Percentiles rank a stretch among this genome's conserved stretches.
These are phyloP conservation scores for Elongisporangium anandrum DNA, from an alignment of 352 stramenopile species.

Conservation along the genomic window DNA sequence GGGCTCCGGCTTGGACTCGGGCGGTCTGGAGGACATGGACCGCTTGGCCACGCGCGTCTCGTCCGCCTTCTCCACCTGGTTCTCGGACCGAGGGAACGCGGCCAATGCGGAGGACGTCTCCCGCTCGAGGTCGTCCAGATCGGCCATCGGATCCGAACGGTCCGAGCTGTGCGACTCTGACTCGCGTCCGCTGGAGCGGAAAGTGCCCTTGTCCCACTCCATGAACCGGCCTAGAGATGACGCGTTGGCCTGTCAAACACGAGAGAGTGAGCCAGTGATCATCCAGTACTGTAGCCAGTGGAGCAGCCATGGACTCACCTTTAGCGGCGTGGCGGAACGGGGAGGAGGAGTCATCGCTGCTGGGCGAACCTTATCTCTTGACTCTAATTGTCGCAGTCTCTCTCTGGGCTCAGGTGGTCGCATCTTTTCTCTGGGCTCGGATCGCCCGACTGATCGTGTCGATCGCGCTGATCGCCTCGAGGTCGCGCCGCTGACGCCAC, in stretches of 20 bases:
- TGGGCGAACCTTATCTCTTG: neutral
- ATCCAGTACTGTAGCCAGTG: neutral
- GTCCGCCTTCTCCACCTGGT: neutral
- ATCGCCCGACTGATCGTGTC: neutral
- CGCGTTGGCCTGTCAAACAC: neutral
- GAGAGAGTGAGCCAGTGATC: neutral
- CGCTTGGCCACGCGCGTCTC: constrained; percentile 1
- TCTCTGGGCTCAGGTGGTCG: neutral
- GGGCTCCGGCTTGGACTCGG: neutral
- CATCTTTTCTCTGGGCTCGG: neutral
- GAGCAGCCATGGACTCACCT: neutral
- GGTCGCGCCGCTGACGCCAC: neutral
- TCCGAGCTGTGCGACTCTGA: constrained; percentile 5
- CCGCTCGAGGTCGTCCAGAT: constrained; percentile 11
- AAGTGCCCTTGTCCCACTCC: constrained; percentile 8
- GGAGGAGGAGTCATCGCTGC: neutral
- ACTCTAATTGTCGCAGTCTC: neutral
- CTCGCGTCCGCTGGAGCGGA: constrained; percentile 7
- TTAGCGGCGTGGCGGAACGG: neutral
- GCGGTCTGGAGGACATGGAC: neutral
- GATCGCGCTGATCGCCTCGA: neutral
- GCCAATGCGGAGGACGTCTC: constrained; percentile 3
- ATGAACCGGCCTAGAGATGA: constrained; percentile 4
- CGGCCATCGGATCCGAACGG: neutral
- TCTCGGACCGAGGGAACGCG: neutral